Evolutionary conservation across 345 rosid genomes (phyloP), one percentile per base, ranked within the genome.

Genomic region (Eucalyptus viminalis): DNA sequence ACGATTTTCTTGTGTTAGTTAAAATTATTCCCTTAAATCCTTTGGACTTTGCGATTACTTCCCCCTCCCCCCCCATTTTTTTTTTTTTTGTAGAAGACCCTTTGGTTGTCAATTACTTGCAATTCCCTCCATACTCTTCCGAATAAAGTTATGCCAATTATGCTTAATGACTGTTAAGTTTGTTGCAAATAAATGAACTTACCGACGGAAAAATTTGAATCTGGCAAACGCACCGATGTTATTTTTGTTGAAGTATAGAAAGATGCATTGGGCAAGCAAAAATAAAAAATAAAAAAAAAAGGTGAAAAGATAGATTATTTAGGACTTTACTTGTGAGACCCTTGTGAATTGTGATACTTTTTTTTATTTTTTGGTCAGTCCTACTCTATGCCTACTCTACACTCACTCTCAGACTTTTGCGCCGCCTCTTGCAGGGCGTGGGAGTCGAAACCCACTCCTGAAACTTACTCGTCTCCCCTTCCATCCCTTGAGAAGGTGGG

Each of bases 1-100:
- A 15, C 2, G 16, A 31, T 31, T 5, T 6, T 1, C 45, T 0
- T 21, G 29, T 40, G 2, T 40, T 43, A 40, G 13, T 76, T 40
- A 40, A 9, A 76, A 76, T 11, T 11, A 62, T 76, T 76, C 85
- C 47, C 27, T 76, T 76, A 11, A 40, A 11, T 76, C 25, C 6
- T 76, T 72, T 4, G 1, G 43, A 34, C 40, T 72, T 19, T 37
- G 25, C 25, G 0, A 11, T 76, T 10, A 40, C 14, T 76, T 3
- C 2, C 9, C 29, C 47, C 47, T 6, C 40, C 40, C 40, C 40
- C 40, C 5, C 40, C 40, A 5, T 4, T 4, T 4, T 40, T 40
- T 40, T 40, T 40, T 40, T 14, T 9, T 10, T 19, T 27, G 5
- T 60, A 27, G 31, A 76, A 76, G 9, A 22, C 29, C 47, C 47